phyloP scores from a whole-genome alignment of 75 land plant species.

The Larix kaempferi region DNA sequence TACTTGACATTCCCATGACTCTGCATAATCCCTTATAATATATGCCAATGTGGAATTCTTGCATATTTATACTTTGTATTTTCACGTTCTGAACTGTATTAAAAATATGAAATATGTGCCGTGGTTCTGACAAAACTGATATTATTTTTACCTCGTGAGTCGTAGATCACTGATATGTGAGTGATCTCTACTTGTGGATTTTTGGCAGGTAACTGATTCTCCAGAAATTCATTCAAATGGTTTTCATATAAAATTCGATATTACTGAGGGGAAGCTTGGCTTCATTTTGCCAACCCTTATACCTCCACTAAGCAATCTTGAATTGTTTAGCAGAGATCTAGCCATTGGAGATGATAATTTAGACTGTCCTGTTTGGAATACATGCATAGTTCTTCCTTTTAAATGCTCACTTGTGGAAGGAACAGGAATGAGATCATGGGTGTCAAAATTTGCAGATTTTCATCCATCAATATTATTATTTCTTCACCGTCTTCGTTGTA shows the following conservation, averaged over 20 bases:
- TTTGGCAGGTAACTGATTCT: conserved; percentile 80
- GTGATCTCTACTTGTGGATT: not conserved
- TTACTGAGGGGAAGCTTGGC: conserved; percentile 83
- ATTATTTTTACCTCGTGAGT: not conserved
- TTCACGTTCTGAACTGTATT: not conserved
- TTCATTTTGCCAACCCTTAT: conserved; percentile 79
- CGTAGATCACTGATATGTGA: not conserved
- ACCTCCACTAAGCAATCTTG: conserved; percentile 38
- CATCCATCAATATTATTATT: conserved; percentile 90
- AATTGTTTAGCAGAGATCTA: conserved; percentile 20
- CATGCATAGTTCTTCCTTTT: conserved; percentile 93
- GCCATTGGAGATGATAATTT: conserved; percentile 20
- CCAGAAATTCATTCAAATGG: conserved; percentile 98
- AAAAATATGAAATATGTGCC: not conserved
- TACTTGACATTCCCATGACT: not conserved
- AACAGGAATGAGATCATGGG: conserved; percentile 31
- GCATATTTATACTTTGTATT: not conserved
- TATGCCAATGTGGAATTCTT: not conserved
- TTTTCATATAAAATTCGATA: conserved; percentile 93
- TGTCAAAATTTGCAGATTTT: conserved; percentile 73
- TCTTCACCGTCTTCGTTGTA: conserved; percentile 72
- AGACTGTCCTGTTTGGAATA: conserved; percentile 49
- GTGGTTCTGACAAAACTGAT: not conserved
- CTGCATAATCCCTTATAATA: not conserved
- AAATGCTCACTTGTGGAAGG: conserved; percentile 40